These are phyloP conservation scores for Lignosus rhinocerotis DNA, from an alignment of 1,284 basidiomycete species.

Conservation along the genomic window DNA sequence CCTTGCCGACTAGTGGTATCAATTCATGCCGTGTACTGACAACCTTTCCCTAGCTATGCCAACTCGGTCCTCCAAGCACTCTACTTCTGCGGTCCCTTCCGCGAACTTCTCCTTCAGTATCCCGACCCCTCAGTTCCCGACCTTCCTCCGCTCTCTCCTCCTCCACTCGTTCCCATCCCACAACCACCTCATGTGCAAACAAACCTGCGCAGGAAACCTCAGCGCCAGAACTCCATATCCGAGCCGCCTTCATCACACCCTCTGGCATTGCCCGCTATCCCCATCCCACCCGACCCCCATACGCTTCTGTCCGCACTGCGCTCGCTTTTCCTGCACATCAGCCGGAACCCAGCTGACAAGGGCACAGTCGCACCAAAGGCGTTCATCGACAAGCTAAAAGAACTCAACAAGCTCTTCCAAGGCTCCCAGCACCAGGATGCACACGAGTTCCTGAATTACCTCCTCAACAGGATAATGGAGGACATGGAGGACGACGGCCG, in stretches of 20 bases:
- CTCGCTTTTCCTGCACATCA: conserved; percentile 86
- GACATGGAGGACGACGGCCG: conserved; percentile 80
- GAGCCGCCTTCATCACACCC: conserved; percentile 20
- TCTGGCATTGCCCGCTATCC: conserved; percentile 25
- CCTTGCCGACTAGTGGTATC: too few relatives aligned
- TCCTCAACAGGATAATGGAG: conserved; percentile 92
- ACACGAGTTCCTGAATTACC: conserved; percentile 95
- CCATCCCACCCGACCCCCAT: conserved; percentile 64
- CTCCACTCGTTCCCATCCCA: conserved; percentile 39
- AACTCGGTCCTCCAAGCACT: conserved; percentile 97
- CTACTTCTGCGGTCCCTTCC: conserved; percentile 85
- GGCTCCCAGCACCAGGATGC: conserved; percentile 93
- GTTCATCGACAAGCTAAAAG: conserved; percentile 88
- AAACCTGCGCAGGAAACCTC: conserved; percentile 27
- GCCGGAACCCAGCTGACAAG: conserved; percentile 70
- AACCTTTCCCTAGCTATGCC: conserved; percentile 71
- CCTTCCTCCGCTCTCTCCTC: conserved; percentile 25
- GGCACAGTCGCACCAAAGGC: conserved; percentile 86
- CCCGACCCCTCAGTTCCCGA: conserved; percentile 44
- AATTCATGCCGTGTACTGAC: conserved; percentile 5
- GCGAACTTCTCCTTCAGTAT: conserved; percentile 70
- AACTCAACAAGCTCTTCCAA: conserved; percentile 85
- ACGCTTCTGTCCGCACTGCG: conserved; percentile 89
- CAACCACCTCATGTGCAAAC: conserved; percentile 44
- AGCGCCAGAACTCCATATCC: conserved; percentile 29